Base-by-base conservation (phyloP, 2,329 filamentous ascomycete genomes). In the Fusarium protoensiforme region DNA sequence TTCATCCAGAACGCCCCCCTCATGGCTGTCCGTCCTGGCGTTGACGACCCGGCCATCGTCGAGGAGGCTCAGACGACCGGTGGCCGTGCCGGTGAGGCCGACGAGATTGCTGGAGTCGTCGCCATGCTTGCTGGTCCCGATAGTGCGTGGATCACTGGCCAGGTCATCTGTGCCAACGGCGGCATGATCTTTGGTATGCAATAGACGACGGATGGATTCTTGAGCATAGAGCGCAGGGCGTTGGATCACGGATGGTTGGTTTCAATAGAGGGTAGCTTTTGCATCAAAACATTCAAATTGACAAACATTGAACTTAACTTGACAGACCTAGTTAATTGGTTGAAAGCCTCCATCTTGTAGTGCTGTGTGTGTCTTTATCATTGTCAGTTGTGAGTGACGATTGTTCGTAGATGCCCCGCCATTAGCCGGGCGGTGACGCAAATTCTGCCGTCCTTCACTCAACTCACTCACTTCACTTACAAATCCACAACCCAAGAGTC, bases 141-240 rank as follows among this genome's bases (percentile, higher is more conserved):
- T n/a, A 77, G 76, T 51, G 72, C 76, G 18, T 78, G 76, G 76
- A 74, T 72, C 63, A 78, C 76, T 18, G 76, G 76, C 20, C 76
- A 78, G 43, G 76, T 78, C 48, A 78, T 78, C 31, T 78, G 76
- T 35, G 76, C 76, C 56, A 80, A 80, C 48, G 76, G 76, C 33
- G 76, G 76, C 54, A 78, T 78, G 76, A 78, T 78, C 33, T 76
- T 78, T 65, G 76, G 76, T 31, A 77, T 68, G 75, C 76, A 78
- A 69, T 78, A 77, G 61, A 68, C 5, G 61, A 68, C 5, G 29
- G 11, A 16, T 67, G 24, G 10, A 20, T 46, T 43, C 22, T 31
- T 56, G 35, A 48, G 35, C 48, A 54, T 65, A 69, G 38, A 68
- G 61, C 24, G 43, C 53, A 41, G 58, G 67, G 69, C 69, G 69